Percentiles rank a stretch among this genome's conserved stretches.
These are phyloP conservation scores for Vitellaria paradoxa DNA, from an alignment of 179 eudicot species.

Conservation along the genomic window DNA sequence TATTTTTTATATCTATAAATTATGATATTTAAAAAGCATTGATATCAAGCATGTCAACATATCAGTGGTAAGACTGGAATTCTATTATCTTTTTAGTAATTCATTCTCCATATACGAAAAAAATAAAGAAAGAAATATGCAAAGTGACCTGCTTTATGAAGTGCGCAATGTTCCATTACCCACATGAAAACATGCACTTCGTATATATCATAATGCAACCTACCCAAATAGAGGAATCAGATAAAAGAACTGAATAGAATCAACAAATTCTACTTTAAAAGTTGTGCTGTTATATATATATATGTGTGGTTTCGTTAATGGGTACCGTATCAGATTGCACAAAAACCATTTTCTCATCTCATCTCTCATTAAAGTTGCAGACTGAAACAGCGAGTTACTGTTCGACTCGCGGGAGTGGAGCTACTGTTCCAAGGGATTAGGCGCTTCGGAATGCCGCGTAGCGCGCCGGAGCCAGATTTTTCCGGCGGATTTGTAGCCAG, in stretches of 20 bases:
- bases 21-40: too few relatives aligned
- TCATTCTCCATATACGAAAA: too few relatives aligned
- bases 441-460: background rate
- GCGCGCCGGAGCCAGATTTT: background rate
- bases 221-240: background rate
- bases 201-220: constrained; percentile 4
- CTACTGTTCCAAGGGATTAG: constrained; percentile 5
- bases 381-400: background rate
- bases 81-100: too few relatives aligned
- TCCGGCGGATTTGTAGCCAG: background rate
- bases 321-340: constrained; percentile 12
- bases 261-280: too few relatives aligned
- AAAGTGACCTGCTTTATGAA: background rate
- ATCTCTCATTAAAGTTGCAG: background rate
- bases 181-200: background rate
- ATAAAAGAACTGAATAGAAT: background rate
- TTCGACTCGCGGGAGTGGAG: background rate
- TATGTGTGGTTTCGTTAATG: background rate
- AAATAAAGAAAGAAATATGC: too few relatives aligned
- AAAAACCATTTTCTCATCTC: background rate
- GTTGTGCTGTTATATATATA: too few relatives aligned
- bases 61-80: too few relatives aligned
- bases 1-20: too few relatives aligned
- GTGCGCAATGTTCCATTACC: background rate
- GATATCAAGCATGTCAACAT: too few relatives aligned